Conservation (phyloP, 768 basidiomycete species). For the Inosperma sp. region DNA sequence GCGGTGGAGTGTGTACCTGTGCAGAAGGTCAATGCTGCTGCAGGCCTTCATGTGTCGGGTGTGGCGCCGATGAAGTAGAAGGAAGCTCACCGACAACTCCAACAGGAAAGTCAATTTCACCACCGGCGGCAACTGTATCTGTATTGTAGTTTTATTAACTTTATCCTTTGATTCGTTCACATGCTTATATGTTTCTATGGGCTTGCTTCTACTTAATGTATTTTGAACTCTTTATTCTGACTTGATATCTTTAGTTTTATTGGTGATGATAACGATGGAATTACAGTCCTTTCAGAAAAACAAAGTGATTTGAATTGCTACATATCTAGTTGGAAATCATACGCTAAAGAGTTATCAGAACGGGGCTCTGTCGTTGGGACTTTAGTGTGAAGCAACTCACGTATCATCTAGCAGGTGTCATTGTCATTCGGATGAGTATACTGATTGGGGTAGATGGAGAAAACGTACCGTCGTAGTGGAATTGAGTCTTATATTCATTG, state of each 20-base stretch:
- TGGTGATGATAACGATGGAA: too few species aligned
- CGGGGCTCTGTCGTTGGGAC: background rate
- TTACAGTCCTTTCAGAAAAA: background rate
- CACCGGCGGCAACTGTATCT: background rate
- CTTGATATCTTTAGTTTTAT: too few species aligned
- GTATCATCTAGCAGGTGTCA: conserved; percentile 47
- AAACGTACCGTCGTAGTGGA: conserved; percentile 70
- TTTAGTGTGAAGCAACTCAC: conserved; percentile 35
- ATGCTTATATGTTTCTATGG: too few species aligned
- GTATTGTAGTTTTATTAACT: background rate
- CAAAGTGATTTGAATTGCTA: background rate
- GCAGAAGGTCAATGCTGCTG: conserved; percentile 52
- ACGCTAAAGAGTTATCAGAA: background rate
- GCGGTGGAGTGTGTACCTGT: conserved; percentile 58
- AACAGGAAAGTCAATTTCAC: background rate
- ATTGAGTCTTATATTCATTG: conserved; percentile 52
- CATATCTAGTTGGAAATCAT: background rate
- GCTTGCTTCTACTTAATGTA: too few species aligned
- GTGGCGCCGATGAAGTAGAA: conserved; percentile 34
- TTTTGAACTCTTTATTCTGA: too few species aligned
- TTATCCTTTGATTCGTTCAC: background rate
- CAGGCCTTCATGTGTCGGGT: conserved; percentile 51
- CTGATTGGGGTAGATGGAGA: background rate
- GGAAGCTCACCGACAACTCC: background rate
- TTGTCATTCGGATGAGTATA: background rate